Evolutionary conservation across 2,329 filamentous ascomycete genomes (phyloP), one percentile per base, ranked within the genome.

Genomic region (Lasiodiplodia sp.): DNA sequence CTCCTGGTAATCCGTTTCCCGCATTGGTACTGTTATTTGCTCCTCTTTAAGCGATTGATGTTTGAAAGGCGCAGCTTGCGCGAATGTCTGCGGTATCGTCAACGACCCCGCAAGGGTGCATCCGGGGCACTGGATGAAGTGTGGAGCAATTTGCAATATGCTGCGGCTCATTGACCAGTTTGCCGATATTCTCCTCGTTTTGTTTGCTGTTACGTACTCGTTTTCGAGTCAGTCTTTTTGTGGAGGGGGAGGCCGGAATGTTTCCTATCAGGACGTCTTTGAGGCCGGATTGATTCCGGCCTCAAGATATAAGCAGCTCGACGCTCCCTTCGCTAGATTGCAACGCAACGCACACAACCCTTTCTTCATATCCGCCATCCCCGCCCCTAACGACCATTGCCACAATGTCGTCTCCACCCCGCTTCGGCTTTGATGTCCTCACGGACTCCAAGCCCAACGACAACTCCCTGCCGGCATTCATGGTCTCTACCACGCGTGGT

Each of bases 401-500:
- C 25, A 63, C 65, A 10, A 71, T 38, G 91, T 77, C 84, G 90
- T 49, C 74, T 67, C 67, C 71, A 38, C 69, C 74, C 55, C 68
- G 71, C n/a, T 79, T 80, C 65, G 68, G 78, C 71, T 92, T 92
- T 77, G 80, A 84, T 67, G 87, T 92, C 79, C 84, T 92, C 53
- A 81, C 84, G 68, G 90, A 91, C 80, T 86, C 88, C 69, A 84
- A 80, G 76, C 88, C 89, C 1, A 79, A 88, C 69, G 88, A 92
- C 78, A 86, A 77, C 67, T 86, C 88, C 53, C 83, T 92, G 34
- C 90, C 90, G 6, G 88, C 91, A 73, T 94, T 94, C 83, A 92
- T 93, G 88, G 91, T 94, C 49, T 93, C 91, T 55, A 92, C 88
- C 25, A 87, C 88, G 4, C 85, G 91, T 69, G 92, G 92, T 64